Percentiles rank a stretch among this genome's conserved stretches.
phyloP scores from a whole-genome alignment of 2,329 filamentous ascomycete species.

The Paecilomyces dactylethromorphus region DNA sequence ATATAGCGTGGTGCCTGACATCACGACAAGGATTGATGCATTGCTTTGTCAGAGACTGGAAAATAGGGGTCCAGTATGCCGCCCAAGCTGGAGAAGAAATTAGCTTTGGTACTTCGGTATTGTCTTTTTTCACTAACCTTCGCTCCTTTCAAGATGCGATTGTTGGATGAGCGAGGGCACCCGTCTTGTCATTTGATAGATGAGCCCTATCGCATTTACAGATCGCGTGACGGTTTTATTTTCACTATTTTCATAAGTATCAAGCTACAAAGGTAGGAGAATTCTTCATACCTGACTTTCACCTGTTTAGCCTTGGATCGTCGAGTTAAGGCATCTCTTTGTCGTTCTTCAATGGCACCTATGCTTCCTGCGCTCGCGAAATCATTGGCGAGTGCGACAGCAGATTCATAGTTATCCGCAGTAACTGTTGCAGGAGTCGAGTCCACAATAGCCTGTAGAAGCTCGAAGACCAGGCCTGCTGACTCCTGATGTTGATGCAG shows the following conservation, averaged over 20 bases:
- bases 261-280: background rate
- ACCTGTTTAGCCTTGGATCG: constrained; percentile 48
- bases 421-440: constrained; percentile 74
- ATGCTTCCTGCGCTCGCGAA: constrained; percentile 80
- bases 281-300: constrained; percentile 48
- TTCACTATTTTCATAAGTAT: constrained; percentile 41
- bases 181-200: constrained; percentile 73
- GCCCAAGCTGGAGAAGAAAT: constrained; percentile 69
- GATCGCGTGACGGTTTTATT: constrained; percentile 70
- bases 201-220: constrained; percentile 70
- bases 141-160: constrained; percentile 80
- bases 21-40: constrained; percentile 93
- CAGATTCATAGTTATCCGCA: constrained; percentile 91
- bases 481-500: constrained; percentile 64
- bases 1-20: constrained; percentile 81
- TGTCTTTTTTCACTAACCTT: constrained; percentile 51
- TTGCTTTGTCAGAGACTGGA: constrained; percentile 79
- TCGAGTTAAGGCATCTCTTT: constrained; percentile 50
- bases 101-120: constrained; percentile 7
- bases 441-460: constrained; percentile 72
- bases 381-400: constrained; percentile 75
- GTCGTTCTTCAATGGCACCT: constrained; percentile 63
- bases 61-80: constrained; percentile 94
- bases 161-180: constrained; percentile 85
- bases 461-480: constrained; percentile 72